phyloP scores from a whole-genome alignment of 2,329 filamentous ascomycete genomes.

The Hymenoscyphus repandus region DNA sequence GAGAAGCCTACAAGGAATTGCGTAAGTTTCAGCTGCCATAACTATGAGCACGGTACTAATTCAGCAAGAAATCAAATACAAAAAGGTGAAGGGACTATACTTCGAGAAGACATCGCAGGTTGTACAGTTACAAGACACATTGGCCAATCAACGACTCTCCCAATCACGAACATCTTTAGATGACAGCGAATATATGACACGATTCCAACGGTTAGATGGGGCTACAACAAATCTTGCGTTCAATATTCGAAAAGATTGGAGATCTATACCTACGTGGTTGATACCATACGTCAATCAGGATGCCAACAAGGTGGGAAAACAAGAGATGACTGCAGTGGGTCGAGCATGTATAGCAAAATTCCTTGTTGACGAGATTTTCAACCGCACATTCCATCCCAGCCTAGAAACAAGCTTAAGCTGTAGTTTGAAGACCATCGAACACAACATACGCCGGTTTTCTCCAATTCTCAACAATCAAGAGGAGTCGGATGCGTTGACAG shows the following conservation, averaged over 20 bases:
- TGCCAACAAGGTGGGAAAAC: conserved; percentile 79
- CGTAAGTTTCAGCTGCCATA: conserved; percentile 29
- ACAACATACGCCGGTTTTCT: conserved; percentile 75
- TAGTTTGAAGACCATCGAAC: conserved; percentile 80
- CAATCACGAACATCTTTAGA: conserved; percentile 92
- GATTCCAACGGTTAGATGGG: conserved; percentile 87
- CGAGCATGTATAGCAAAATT: conserved; percentile 84
- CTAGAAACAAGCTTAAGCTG: conserved; percentile 71
- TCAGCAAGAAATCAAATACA: conserved; percentile 81
- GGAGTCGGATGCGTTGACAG: conserved; percentile 81
- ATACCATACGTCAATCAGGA: conserved; percentile 75
- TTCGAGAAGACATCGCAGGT: conserved; percentile 90
- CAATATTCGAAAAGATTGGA: conserved; percentile 95
- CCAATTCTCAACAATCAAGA: conserved; percentile 72
- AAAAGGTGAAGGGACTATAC: conserved; percentile 95
- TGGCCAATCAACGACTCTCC: conserved; percentile 91
- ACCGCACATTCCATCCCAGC: conserved; percentile 86
- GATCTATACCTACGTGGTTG: conserved; percentile 73
- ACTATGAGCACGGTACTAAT: conserved; percentile 10
- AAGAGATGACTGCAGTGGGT: conserved; percentile 96
- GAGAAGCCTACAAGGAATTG: conserved; percentile 38
- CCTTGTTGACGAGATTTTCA: conserved; percentile 87
- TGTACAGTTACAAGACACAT: conserved; percentile 92
- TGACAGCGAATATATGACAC: conserved; percentile 85
- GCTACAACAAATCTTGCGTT: conserved; percentile 93